These are phyloP conservation scores for Xylariaceae sp. DNA, from an alignment of 2,329 filamentous ascomycete species.

Conservation along the genomic window DNA sequence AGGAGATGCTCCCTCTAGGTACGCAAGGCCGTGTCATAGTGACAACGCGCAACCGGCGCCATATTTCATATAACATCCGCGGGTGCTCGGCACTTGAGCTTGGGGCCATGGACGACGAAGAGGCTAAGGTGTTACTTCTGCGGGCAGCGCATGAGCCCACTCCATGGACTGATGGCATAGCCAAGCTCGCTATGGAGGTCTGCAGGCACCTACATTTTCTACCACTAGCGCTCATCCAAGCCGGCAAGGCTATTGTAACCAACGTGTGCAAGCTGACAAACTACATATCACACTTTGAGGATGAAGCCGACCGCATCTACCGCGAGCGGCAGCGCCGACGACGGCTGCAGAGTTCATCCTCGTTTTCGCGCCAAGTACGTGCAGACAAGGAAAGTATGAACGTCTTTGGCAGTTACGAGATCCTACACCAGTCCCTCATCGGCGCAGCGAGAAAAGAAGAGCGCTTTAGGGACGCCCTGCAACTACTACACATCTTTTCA, in stretches of 20 bases:
- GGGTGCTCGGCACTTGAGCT: not conserved
- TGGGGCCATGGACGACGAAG: not conserved
- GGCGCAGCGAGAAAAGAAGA: not conserved
- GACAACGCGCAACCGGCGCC: not conserved
- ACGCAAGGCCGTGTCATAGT: slow-evolving; percentile 1
- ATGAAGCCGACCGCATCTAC: not conserved
- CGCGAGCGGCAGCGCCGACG: not conserved
- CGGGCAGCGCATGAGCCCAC: not conserved
- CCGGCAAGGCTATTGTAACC: not conserved
- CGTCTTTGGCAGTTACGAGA: slow-evolving; percentile 3
- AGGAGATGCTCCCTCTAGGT: not conserved
- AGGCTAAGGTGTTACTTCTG: not conserved
- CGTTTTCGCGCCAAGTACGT: not conserved
- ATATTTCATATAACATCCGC: not conserved
- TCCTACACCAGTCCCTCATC: not conserved
- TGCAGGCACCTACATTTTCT: not conserved
- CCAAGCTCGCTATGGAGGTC: not conserved
- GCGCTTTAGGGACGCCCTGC: not conserved
- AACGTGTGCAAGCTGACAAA: not conserved
- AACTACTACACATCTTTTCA: slow-evolving; percentile 3
- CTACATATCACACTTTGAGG: not conserved
- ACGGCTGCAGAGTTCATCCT: not conserved
- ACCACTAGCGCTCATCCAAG: not conserved
- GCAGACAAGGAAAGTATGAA: not conserved
- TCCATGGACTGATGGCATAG: not conserved